Evolutionary conservation across 371 early-diverging fungal species (phyloP).

Genomic region (Dichotomocladium elegans): DNA sequence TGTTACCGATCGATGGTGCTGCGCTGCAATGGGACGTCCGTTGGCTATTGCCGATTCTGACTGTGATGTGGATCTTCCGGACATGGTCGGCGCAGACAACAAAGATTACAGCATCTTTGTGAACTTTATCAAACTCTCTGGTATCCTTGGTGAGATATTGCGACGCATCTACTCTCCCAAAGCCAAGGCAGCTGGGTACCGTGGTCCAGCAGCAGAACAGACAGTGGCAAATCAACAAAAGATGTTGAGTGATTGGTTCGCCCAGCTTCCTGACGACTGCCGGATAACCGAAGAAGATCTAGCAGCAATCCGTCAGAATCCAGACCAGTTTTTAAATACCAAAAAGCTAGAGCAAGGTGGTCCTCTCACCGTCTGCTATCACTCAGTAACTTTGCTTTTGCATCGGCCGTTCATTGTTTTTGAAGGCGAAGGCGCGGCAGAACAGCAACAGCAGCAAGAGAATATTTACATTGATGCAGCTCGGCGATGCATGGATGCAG

Average conservation of each 20-base stretch:
- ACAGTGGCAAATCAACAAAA: slow-evolving; percentile 26
- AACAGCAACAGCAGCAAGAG: slow-evolving; percentile 9
- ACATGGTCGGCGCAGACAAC: slow-evolving; percentile 4
- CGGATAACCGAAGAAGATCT: slow-evolving; percentile 10
- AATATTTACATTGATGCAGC: slow-evolving; percentile 35
- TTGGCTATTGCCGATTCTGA: slow-evolving; percentile 44
- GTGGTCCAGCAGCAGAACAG: slow-evolving; percentile 11
- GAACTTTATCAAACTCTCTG: slow-evolving; percentile 37
- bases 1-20: slow-evolving; percentile 39
- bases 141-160: slow-evolving; percentile 38
- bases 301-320: slow-evolving; percentile 8
- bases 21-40: slow-evolving; percentile 43
- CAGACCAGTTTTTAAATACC: neutral
- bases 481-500: slow-evolving; percentile 44
- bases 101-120: slow-evolving; percentile 31
- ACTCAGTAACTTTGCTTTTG: slow-evolving; percentile 40
- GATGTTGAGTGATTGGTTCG: slow-evolving; percentile 35
- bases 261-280: slow-evolving; percentile 24
- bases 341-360: slow-evolving; percentile 23
- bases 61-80: slow-evolving; percentile 44
- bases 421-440: slow-evolving; percentile 12
- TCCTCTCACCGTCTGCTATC: slow-evolving; percentile 44
- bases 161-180: slow-evolving; percentile 42
- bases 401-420: slow-evolving; percentile 47
- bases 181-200: slow-evolving; percentile 32